A percentile compares a stretch with the other conserved stretches of the same genome.
These are phyloP conservation scores for Hymenoscyphus repandus DNA, from an alignment of 2,329 filamentous ascomycete genomes.

Conservation along the genomic window DNA sequence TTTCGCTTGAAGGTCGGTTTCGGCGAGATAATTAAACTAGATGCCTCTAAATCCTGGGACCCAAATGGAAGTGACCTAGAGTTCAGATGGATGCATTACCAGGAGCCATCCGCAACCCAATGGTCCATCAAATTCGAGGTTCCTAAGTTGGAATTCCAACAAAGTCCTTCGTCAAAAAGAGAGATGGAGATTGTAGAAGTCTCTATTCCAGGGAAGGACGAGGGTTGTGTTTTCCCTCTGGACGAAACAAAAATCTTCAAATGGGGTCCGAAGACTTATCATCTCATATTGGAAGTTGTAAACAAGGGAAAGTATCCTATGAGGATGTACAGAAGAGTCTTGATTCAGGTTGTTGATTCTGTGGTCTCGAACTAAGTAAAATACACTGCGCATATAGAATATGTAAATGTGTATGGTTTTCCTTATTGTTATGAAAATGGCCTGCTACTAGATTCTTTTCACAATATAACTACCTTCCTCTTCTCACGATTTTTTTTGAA, in stretches of 20 bases:
- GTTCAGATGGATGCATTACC: constrained; percentile 48
- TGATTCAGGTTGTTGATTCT: constrained; percentile 27
- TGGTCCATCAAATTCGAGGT: constrained; percentile 38
- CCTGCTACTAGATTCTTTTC: too few species aligned
- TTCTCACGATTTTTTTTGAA: too few species aligned
- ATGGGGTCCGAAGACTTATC: constrained; percentile 38
- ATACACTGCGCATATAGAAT: too few species aligned
- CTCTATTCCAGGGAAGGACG: constrained; percentile 35
- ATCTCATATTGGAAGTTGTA: constrained; percentile 45
- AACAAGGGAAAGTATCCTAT: constrained; percentile 39
- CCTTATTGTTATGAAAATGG: too few species aligned
- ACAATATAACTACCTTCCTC: too few species aligned
- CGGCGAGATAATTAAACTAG: constrained; percentile 34
- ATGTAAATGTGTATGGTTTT: too few species aligned
- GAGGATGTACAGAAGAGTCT: constrained; percentile 42
- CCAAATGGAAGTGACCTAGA: constrained; percentile 39
- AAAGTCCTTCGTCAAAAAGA: constrained; percentile 20
- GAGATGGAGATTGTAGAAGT: constrained; percentile 32
- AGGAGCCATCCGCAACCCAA: constrained; percentile 36
- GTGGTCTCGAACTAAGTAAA: too few species aligned
- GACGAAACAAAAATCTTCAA: constrained; percentile 29
- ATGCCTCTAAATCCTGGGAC: constrained; percentile 43
- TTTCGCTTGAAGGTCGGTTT: constrained; percentile 34
- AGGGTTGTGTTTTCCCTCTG: constrained; percentile 35
- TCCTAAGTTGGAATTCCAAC: constrained; percentile 32